Evolutionary conservation across 768 basidiomycete genomes (phyloP), one percentile per base, ranked within the genome.

Genomic region (Polyporus arcularius): DNA sequence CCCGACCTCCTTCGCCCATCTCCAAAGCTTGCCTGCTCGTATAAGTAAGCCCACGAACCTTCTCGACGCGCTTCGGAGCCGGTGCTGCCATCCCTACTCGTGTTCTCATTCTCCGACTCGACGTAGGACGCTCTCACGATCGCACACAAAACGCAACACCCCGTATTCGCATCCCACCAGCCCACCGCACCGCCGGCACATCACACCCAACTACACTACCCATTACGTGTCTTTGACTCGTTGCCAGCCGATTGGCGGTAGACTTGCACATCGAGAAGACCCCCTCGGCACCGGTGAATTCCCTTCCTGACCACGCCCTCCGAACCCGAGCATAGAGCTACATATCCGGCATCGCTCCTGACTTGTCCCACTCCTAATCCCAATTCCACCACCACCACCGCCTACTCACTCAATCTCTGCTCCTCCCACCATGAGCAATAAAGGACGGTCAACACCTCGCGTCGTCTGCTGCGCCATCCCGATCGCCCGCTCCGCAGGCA

Each of bases 391-490:
- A 47, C 49, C 14, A 31, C 58, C 61, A 8, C 16, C 61, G n/a
- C 56, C 41, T 10, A 30, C 46, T 18, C 39, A 21, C 50, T 54
- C 43, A 51, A 43, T 47, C 57, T 32, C 53, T 21, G 38, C 46
- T 15, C 31, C 38, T 21, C 51, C 46, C 52, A 49, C 47, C 66
- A 81, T 81, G 79, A 75, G 76, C 67, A 83, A 85, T 66, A 92
- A 92, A 80, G 91, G 90, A 70, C 86, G 92, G 66, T 75, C 87
- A 57, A 83, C 84, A 52, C 92, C 92, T 56, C 89, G 92, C 72
- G 82, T 94, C 74, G 92, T 94, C 67, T 94, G 92, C 76, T 94
- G 92, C 72, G 92, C 92, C 53, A 94, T 94, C 58, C 92, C 92
- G 56, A 91, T 94, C 66, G 78, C 85, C 48, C 82, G 86, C 64